Conservation (phyloP, 2,329 filamentous ascomycete species). For the Chrysoporthe deuterocubensis region DNA sequence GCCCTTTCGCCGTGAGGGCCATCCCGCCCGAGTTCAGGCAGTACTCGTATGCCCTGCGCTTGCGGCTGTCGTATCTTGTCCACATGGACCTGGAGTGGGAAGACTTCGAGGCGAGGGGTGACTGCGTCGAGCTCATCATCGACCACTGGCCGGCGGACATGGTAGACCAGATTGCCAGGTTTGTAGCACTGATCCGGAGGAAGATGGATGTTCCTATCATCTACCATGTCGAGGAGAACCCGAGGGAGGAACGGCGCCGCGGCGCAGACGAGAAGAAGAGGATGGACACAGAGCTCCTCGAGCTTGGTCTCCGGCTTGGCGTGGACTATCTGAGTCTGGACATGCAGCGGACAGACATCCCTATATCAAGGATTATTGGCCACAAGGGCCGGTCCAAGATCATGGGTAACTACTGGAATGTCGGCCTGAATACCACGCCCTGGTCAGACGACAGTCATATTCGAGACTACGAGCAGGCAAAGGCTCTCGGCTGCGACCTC, state of each 20-base stretch:
- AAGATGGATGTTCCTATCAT: conserved; percentile 61
- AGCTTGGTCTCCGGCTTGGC: conserved; percentile 67
- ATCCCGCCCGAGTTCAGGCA: conserved; percentile 61
- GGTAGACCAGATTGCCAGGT: conserved; percentile 53
- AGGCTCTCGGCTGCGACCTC: conserved; percentile 62
- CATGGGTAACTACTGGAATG: conserved; percentile 59
- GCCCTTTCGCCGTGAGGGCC: conserved; percentile 63
- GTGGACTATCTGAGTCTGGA: conserved; percentile 70
- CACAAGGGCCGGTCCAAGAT: conserved; percentile 62
- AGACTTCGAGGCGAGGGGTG: conserved; percentile 60
- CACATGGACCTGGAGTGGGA: conserved; percentile 54
- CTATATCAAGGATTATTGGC: conserved; percentile 54
- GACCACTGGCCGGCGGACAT: conserved; percentile 59
- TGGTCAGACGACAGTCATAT: conserved; percentile 62
- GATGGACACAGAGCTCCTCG: conserved; percentile 60
- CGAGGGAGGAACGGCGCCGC: conserved; percentile 46
- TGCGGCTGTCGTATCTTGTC: conserved; percentile 64
- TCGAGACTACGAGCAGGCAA: conserved; percentile 57
- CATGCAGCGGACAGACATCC: conserved; percentile 56
- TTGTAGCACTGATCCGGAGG: conserved; percentile 61
- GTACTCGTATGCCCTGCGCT: conserved; percentile 64
- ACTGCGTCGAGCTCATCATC: conserved; percentile 64
- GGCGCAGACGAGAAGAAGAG: conserved; percentile 43
- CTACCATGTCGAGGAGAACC: conserved; percentile 58
- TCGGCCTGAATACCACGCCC: conserved; percentile 49